phyloP scores from a whole-genome alignment of 176 grass and related monocot species.

The Musa itinerans region DNA sequence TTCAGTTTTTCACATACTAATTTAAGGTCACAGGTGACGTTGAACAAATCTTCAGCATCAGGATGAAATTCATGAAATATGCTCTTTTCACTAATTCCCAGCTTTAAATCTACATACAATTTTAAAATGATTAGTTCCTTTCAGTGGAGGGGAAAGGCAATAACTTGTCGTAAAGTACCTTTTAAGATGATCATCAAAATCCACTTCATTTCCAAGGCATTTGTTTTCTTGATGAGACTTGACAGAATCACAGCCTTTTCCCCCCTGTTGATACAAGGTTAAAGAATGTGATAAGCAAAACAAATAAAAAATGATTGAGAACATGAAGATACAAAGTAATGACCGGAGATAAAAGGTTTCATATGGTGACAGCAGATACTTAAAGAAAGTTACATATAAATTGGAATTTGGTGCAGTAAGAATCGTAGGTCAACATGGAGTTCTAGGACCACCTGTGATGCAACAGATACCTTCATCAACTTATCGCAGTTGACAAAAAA shows the following conservation, averaged over 20 bases:
- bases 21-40: conserved; percentile 94
- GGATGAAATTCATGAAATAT: conserved; percentile 96
- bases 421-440: too few relatives aligned
- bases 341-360: neutral
- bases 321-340: neutral
- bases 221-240: conserved; percentile 84
- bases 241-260: conserved; percentile 70
- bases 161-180: conserved; percentile 32
- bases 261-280: conserved; percentile 31
- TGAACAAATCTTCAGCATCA: conserved; percentile 96
- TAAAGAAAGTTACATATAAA: neutral
- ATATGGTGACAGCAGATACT: neutral
- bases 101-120: conserved; percentile 63
- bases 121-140: conserved; percentile 5
- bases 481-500: neutral
- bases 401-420: neutral
- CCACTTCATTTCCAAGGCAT: conserved; percentile 94
- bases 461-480: neutral
- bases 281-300: neutral
- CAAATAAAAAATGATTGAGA: neutral
- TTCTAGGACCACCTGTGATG: neutral
- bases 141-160: conserved; percentile 10
- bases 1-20: conserved; percentile 87
- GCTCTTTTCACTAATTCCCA: conserved; percentile 86
- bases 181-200: conserved; percentile 97